A percentile compares a stretch with the other conserved stretches of the same genome.
Evolutionary conservation across 2,329 filamentous ascomycete genomes (phyloP).

Genomic region (Pyrenochaeta sp.): DNA sequence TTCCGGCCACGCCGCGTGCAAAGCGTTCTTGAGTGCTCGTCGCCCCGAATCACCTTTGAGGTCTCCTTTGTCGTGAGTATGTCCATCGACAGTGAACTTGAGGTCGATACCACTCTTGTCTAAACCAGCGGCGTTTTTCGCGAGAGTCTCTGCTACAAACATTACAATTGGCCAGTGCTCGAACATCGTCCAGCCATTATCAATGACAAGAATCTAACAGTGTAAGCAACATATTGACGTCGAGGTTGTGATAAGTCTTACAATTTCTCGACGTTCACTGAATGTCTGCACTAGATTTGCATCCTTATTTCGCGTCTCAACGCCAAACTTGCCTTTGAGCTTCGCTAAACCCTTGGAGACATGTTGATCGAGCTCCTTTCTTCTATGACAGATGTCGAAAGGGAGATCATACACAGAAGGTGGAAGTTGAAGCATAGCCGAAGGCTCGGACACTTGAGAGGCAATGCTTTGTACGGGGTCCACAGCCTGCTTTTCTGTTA

Average conservation of each 20-base stretch:
- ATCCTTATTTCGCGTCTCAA: background rate
- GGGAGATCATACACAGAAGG: background rate
- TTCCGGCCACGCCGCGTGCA: conserved; percentile 10
- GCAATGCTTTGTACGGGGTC: background rate
- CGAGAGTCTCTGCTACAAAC: conserved; percentile 25
- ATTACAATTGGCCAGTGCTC: conserved; percentile 19
- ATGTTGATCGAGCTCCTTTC: background rate
- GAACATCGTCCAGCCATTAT: conserved; percentile 21
- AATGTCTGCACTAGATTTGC: background rate
- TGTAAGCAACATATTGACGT: background rate
- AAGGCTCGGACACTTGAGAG: background rate
- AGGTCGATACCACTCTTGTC: conserved; percentile 27
- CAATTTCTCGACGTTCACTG: background rate
- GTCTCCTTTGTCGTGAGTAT: background rate
- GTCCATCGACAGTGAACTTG: conserved; percentile 17
- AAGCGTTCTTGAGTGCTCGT: background rate
- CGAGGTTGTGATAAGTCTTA: background rate
- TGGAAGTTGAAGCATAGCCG: background rate
- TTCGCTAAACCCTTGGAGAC: conserved; percentile 3
- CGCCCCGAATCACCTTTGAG: background rate
- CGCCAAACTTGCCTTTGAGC: background rate
- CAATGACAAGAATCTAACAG: conserved; percentile 19
- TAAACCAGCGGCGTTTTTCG: conserved; percentile 19
- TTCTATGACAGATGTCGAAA: background rate
- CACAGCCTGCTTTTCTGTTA: background rate